Evolutionary conservation across 192 early-diverging fungal species (phyloP).

Genomic region (Coemansia sp.): DNA sequence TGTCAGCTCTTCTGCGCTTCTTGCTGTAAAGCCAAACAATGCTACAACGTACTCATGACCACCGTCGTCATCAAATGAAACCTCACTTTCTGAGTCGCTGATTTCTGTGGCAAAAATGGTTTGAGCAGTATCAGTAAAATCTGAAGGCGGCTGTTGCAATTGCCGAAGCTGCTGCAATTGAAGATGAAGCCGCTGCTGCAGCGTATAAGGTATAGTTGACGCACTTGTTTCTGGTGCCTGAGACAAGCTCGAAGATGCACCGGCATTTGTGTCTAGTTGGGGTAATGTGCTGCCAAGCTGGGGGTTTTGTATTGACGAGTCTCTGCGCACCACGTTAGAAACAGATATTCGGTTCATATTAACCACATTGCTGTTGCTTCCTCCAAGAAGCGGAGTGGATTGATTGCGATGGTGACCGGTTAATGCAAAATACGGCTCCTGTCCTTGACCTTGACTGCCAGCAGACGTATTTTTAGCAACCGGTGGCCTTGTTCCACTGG

Average conservation of each 20-base stretch:
- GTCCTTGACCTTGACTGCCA: background rate
- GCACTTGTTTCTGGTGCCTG: background rate
- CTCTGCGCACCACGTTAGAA: background rate
- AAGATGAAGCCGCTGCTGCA: background rate
- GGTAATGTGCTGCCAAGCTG: background rate
- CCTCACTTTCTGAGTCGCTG: background rate
- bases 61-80: background rate
- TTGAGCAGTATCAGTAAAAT: background rate
- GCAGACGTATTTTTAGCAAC: background rate
- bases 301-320: background rate
- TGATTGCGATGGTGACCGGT: background rate
- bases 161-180: conserved; percentile 1
- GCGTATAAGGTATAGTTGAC: background rate
- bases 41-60: conserved; percentile 21
- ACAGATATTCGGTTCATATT: background rate
- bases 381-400: background rate
- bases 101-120: background rate
- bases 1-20: conserved; percentile 32
- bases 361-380: background rate
- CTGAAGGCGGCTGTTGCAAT: background rate
- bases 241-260: background rate
- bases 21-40: conserved; percentile 36
- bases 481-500: background rate
- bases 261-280: background rate
- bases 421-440: background rate